Percentiles rank a stretch among this genome's conserved stretches.
These are phyloP conservation scores for Dactylellina parvicollis DNA, from an alignment of 2,329 filamentous ascomycete genomes.

Conservation along the genomic window DNA sequence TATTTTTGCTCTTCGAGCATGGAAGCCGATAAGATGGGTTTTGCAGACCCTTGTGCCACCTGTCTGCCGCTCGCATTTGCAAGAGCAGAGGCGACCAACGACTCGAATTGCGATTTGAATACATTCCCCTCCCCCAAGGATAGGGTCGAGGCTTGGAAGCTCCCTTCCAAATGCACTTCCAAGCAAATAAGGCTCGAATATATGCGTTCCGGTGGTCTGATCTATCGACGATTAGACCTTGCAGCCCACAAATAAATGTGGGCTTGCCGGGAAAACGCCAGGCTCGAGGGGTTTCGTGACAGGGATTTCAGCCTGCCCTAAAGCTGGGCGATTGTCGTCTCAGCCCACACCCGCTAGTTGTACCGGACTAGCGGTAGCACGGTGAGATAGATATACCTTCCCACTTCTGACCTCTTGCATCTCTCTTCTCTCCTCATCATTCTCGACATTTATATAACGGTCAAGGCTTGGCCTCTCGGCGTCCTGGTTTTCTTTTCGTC, in stretches of 20 bases:
- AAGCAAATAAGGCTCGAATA: background rate
- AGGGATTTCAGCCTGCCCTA: slow-evolving; percentile 44
- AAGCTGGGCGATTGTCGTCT: slow-evolving; percentile 23
- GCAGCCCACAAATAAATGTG: slow-evolving; percentile 9
- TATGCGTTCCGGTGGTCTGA: slow-evolving; percentile 43
- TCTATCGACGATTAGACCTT: slow-evolving; percentile 24
- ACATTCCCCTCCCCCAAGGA: slow-evolving; percentile 8
- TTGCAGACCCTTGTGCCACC: background rate
- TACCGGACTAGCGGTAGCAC: slow-evolving; percentile 9
- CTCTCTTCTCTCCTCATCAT: slow-evolving; percentile 8
- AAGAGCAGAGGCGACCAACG: background rate
- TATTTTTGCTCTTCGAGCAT: background rate
- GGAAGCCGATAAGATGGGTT: background rate
- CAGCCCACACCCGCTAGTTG: slow-evolving; percentile 38
- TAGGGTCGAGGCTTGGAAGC: slow-evolving; percentile 22
- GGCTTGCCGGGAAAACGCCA: background rate
- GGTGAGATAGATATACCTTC: slow-evolving; percentile 33
- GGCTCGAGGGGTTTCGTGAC: slow-evolving; percentile 21
- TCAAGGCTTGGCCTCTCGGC: slow-evolving; percentile 46
- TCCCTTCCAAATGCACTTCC: slow-evolving; percentile 39
- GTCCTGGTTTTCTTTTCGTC: slow-evolving; percentile 9
- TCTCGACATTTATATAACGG: slow-evolving; percentile 13
- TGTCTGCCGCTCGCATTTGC: slow-evolving; percentile 3
- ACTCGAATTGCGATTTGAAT: slow-evolving; percentile 25
- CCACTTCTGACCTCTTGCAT: background rate